Evolutionary conservation across 768 basidiomycete species (phyloP).

Genomic region (Termitomyces sp.): DNA sequence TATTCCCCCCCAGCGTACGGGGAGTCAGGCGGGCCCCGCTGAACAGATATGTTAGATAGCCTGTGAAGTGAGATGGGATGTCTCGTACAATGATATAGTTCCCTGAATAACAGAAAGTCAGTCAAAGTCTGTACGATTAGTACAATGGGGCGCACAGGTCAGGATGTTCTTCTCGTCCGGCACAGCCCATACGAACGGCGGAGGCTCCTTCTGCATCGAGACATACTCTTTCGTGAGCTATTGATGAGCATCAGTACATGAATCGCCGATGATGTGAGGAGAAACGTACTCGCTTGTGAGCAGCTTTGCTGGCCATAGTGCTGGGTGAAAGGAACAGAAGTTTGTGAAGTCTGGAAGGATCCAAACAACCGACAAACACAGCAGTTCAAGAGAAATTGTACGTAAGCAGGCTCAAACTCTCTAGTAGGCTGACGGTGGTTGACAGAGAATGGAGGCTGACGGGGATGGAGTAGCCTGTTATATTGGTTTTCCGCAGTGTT

Average conservation of each 20-base stretch:
- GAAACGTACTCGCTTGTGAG: slow-evolving; percentile 68
- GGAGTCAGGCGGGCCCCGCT: slow-evolving; percentile 94
- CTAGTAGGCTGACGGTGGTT: background rate
- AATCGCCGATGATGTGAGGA: background rate
- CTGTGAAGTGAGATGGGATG: slow-evolving; percentile 1
- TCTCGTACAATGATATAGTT: slow-evolving; percentile 84
- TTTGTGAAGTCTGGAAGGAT: slow-evolving; percentile 8
- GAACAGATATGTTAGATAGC: slow-evolving; percentile 14
- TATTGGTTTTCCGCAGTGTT: background rate
- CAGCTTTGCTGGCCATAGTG: slow-evolving; percentile 79
- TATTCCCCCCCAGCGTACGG: slow-evolving; percentile 92
- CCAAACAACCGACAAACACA: slow-evolving; percentile 8
- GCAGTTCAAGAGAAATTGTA: slow-evolving; percentile 2
- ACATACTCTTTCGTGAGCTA: slow-evolving; percentile 87
- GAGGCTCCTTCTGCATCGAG: slow-evolving; percentile 87
- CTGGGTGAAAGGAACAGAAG: slow-evolving; percentile 11
- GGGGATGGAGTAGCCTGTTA: background rate
- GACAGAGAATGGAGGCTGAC: background rate
- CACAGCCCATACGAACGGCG: slow-evolving; percentile 92
- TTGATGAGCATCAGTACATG: slow-evolving; percentile 3
- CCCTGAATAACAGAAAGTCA: slow-evolving; percentile 46
- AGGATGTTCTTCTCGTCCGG: slow-evolving; percentile 98
- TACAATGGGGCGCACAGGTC: slow-evolving; percentile 58
- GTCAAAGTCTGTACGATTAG: background rate
- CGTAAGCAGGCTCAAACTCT: slow-evolving; percentile 8